These are phyloP conservation scores for Metarhizium robertsii DNA, from an alignment of 2,329 filamentous ascomycete species.

Conservation along the genomic window DNA sequence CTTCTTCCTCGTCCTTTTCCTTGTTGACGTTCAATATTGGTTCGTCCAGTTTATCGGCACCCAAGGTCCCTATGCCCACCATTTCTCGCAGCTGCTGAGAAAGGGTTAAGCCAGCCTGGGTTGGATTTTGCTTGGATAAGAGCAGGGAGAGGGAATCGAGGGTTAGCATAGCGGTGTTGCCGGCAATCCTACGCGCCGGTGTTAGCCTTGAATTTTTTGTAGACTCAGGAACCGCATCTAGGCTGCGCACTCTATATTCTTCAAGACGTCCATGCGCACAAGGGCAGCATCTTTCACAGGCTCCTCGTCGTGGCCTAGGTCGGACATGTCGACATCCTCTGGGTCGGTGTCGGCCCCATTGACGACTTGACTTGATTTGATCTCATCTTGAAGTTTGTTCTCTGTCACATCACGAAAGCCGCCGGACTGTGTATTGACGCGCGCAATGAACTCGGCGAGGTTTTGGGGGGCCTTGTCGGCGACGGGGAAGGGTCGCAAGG, in stretches of 20 bases:
- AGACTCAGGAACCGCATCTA: neutral
- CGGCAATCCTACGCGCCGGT: constrained; percentile 19
- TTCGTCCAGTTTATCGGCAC: constrained; percentile 53
- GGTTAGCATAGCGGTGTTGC: constrained; percentile 55
- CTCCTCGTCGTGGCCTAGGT: constrained; percentile 37
- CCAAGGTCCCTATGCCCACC: constrained; percentile 67
- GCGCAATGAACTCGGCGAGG: constrained; percentile 66
- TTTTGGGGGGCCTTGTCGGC: constrained; percentile 47
- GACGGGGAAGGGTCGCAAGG: constrained; percentile 35
- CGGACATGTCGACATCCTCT: constrained; percentile 35
- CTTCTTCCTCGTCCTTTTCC: constrained; percentile 44
- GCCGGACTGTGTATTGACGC: constrained; percentile 68
- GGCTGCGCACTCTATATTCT: constrained; percentile 43
- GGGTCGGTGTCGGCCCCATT: constrained; percentile 32
- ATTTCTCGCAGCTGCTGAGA: constrained; percentile 60
- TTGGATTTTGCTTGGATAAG: constrained; percentile 70
- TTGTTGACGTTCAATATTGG: constrained; percentile 48
- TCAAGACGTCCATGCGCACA: constrained; percentile 49
- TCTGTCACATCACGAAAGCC: constrained; percentile 77
- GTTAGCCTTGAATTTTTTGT: constrained; percentile 1
- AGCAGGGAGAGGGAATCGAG: constrained; percentile 79
- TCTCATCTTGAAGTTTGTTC: constrained; percentile 59
- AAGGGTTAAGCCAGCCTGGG: constrained; percentile 59
- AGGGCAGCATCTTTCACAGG: constrained; percentile 35
- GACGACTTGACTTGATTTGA: constrained; percentile 36